Conservation (phyloP, 2,329 filamentous ascomycete species). For the Penicillium sp. region DNA sequence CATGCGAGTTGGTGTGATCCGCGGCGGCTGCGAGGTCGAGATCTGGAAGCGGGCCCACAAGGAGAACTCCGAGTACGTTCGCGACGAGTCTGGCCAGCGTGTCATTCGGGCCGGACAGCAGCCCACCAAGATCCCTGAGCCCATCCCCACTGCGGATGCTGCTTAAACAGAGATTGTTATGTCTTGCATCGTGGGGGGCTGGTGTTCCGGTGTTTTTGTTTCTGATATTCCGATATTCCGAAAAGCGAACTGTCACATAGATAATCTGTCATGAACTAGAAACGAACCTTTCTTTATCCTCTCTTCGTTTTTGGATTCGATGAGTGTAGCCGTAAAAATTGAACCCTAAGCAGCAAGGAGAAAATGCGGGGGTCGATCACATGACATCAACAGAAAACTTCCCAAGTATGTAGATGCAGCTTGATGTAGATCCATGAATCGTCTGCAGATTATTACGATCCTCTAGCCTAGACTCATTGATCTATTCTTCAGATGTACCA, state of each 20-base stretch:
- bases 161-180: slow-evolving; percentile 46
- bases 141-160: slow-evolving; percentile 78
- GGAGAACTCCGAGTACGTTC: slow-evolving; percentile 74
- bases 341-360: too few species aligned
- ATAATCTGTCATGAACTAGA: slow-evolving; percentile 29
- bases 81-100: slow-evolving; percentile 75
- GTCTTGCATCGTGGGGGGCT: slow-evolving; percentile 27
- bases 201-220: slow-evolving; percentile 1
- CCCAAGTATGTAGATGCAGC: too few species aligned
- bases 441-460: too few species aligned
- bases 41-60: slow-evolving; percentile 87
- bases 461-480: too few species aligned
- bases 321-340: too few species aligned
- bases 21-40: slow-evolving; percentile 84
- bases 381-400: too few species aligned
- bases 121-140: slow-evolving; percentile 77
- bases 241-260: slow-evolving; percentile 23
- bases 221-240: slow-evolving; percentile 9
- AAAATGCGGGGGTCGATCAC: too few species aligned
- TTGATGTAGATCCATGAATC: too few species aligned
- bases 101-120: slow-evolving; percentile 85
- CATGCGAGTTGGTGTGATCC: slow-evolving; percentile 83
- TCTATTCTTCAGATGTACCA: too few species aligned
- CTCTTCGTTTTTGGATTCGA: too few species aligned
- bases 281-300: slow-evolving; percentile 18